Base-by-base conservation (phyloP, 2,329 filamentous ascomycete genomes). In the Domatiomyces catenatus region DNA sequence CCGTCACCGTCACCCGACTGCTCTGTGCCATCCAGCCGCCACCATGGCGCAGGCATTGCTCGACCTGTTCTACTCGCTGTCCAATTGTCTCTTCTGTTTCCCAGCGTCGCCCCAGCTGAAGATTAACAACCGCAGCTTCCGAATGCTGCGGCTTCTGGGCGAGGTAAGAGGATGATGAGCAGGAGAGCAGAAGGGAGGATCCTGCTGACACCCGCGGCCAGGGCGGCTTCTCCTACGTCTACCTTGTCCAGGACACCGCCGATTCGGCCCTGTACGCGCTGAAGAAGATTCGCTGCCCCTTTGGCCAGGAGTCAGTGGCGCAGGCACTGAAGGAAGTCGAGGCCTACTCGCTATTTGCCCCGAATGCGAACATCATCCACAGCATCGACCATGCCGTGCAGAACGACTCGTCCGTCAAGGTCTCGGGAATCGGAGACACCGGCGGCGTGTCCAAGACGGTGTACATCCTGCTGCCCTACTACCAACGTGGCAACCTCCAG, bases 201-300 rank as follows among this genome's bases (percentile, higher is more conserved):
- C 8, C 45, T 47, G 19, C 20, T 47, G 26, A 53, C 28, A 32
- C 52, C 44, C 48, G 20, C 28, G 15, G 43, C 51, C 56, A 90
- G 84, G 92, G 92, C 65, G 92, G 92, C 63, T 98, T 98, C 74
- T 94, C 88, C 58, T 98, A 96, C 69, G 92, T 98, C 60, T 98
- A 98, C 71, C 85, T 98, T 53, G 92, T 98, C 53, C 86, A 96
- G 74, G 89, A 95, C 67, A 90, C 84, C 46, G 74, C 79, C 50
- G 56, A 58, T 26, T 84, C 86, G 53, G 81, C 90, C 61, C 78
- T 94, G 46, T 90, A 94, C 67, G 92, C 92, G 17, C 81, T 96
- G 55, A 98, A 98, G 70, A 98, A 98, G 76, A 98, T 98, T 67
- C 83, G 90, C 64, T 98, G 92, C 74, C 90, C 92, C 3, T 96